Conservation (phyloP, 1,284 basidiomycete genomes). For the Marasmius tenuissimus region DNA sequence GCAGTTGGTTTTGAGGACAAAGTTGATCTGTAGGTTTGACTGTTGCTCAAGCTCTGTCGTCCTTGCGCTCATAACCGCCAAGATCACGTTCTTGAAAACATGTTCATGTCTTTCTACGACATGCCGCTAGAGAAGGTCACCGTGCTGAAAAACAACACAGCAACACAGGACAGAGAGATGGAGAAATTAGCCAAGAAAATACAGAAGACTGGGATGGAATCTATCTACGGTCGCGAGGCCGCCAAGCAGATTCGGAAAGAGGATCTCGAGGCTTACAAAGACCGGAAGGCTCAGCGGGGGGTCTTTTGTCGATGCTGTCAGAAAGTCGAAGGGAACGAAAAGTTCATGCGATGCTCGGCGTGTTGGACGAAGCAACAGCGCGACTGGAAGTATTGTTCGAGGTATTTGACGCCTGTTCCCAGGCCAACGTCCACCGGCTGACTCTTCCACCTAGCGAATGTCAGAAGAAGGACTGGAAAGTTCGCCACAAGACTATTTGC, state of each 20-base stretch:
- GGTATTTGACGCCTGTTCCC: not conserved
- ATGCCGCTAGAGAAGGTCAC: not conserved
- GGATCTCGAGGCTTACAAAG: not conserved
- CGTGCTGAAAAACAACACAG: not conserved
- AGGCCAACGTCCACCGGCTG: not conserved
- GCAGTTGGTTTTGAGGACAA: slow-evolving; percentile 11
- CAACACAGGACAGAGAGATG: not conserved
- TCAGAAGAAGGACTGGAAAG: slow-evolving; percentile 13
- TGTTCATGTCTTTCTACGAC: slow-evolving; percentile 13
- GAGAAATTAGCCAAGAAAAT: not conserved
- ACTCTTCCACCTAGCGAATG: slow-evolving; percentile 6
- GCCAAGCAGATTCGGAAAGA: not conserved
- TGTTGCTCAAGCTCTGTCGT: not conserved
- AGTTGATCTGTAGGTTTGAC: slow-evolving; percentile 13
- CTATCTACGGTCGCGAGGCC: not conserved
- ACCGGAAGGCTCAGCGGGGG: not conserved
- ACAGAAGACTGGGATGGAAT: not conserved
- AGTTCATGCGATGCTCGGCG: slow-evolving; percentile 2
- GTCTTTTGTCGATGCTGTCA: slow-evolving; percentile 4
- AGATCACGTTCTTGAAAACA: slow-evolving; percentile 13
- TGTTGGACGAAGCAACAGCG: slow-evolving; percentile 10
- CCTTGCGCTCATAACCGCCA: not conserved
- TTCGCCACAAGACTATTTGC: slow-evolving; percentile 12
- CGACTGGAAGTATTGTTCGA: slow-evolving; percentile 14
- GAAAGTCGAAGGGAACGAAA: slow-evolving; percentile 3